phyloP scores from a whole-genome alignment of 129 eudicot genomes.

The Logfia minima region DNA sequence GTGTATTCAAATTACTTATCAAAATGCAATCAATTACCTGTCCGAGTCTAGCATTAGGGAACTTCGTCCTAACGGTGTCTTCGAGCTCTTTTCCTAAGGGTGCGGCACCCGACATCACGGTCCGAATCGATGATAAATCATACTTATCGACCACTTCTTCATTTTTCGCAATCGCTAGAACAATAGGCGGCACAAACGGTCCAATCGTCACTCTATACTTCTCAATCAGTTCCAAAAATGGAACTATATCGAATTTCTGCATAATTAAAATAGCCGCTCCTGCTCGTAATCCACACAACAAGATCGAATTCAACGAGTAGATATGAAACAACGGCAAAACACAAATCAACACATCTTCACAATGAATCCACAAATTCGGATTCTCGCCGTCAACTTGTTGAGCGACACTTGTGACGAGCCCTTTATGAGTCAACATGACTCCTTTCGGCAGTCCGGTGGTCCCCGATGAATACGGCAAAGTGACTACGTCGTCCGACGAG shows the following conservation, averaged over 20 bases:
- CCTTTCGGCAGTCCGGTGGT: slow-evolving; percentile 95
- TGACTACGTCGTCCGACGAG: slow-evolving; percentile 72
- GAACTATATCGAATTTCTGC: slow-evolving; percentile 78
- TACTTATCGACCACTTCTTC: slow-evolving; percentile 61
- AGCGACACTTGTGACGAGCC: slow-evolving; percentile 82
- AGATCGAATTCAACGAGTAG: slow-evolving; percentile 70
- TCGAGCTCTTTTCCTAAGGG: slow-evolving; percentile 91
- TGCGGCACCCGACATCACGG: slow-evolving; percentile 91
- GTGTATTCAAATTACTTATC: too few species aligned
- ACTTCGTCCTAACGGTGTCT: slow-evolving; percentile 66
- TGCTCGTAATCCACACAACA: slow-evolving; percentile 80
- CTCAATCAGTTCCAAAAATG: slow-evolving; percentile 59
- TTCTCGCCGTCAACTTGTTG: slow-evolving; percentile 98
- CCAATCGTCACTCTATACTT: slow-evolving; percentile 78
- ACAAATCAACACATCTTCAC: slow-evolving; percentile 80
- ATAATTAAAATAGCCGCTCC: slow-evolving; percentile 82
- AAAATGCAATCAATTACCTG: slow-evolving; percentile 47
- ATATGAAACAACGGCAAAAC: slow-evolving; percentile 86
- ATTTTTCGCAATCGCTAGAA: slow-evolving; percentile 67
- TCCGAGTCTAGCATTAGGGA: slow-evolving; percentile 80
- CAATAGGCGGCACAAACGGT: slow-evolving; percentile 92
- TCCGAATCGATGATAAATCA: slow-evolving; percentile 66
- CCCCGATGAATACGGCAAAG: slow-evolving; percentile 89
- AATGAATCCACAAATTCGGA: slow-evolving; percentile 72
- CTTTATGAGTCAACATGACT: slow-evolving; percentile 91